Evolutionary conservation across 768 basidiomycete genomes (phyloP).

Genomic region (Leccinum uliginosum): DNA sequence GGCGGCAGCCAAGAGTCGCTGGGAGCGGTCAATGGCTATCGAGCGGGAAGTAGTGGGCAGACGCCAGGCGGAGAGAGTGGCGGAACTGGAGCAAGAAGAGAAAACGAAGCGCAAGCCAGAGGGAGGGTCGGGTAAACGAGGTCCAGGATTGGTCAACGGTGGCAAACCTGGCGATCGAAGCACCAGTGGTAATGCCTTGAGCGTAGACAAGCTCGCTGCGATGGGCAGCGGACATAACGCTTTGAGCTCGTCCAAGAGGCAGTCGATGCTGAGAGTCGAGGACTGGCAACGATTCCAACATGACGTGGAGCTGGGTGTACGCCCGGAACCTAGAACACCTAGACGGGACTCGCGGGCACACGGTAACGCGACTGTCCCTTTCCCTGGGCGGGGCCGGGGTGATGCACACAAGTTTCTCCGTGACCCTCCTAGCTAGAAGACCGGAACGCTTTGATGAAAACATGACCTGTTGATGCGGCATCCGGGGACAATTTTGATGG

Average conservation of each 20-base stretch:
- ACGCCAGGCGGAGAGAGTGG: slow-evolving; percentile 68
- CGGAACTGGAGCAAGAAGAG: slow-evolving; percentile 45
- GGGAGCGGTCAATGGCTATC: slow-evolving; percentile 71
- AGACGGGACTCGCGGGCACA: slow-evolving; percentile 23
- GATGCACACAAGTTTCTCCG: not conserved
- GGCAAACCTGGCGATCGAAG: slow-evolving; percentile 36
- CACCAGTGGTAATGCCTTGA: slow-evolving; percentile 36
- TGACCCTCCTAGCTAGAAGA: slow-evolving; percentile 32
- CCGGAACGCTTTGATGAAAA: not conserved
- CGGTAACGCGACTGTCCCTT: slow-evolving; percentile 27
- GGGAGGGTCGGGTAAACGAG: slow-evolving; percentile 37
- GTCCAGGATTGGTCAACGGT: slow-evolving; percentile 25
- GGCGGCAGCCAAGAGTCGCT: slow-evolving; percentile 70
- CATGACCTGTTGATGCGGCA: slow-evolving; percentile 14
- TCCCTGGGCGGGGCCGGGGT: slow-evolving; percentile 27
- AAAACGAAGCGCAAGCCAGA: slow-evolving; percentile 43
- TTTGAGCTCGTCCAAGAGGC: slow-evolving; percentile 50
- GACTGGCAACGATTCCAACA: slow-evolving; percentile 80
- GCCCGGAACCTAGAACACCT: slow-evolving; percentile 17
- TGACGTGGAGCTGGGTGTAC: slow-evolving; percentile 35
- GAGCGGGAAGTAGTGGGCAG: slow-evolving; percentile 73
- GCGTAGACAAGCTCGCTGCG: slow-evolving; percentile 55
- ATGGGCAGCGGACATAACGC: slow-evolving; percentile 28
- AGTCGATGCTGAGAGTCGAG: slow-evolving; percentile 77
- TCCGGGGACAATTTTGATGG: slow-evolving; percentile 18